phyloP scores from a whole-genome alignment of 2,329 filamentous ascomycete species.

The Didymella lethalis region DNA sequence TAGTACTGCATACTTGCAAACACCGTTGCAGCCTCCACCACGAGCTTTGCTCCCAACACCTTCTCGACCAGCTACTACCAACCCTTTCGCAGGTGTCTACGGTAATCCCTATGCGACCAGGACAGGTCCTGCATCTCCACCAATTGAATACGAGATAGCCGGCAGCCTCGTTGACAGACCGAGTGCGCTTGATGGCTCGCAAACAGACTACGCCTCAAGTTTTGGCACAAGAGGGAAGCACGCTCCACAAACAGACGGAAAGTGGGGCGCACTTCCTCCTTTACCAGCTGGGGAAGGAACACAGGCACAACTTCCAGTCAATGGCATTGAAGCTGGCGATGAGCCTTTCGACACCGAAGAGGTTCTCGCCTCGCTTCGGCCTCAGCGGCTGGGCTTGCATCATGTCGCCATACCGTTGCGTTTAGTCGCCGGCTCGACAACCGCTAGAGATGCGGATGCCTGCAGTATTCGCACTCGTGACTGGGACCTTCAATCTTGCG shows the following conservation, averaged over 20 bases:
- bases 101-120: slow-evolving; percentile 4
- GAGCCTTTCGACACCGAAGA: slow-evolving; percentile 3
- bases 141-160: slow-evolving; percentile 1
- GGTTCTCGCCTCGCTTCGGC: slow-evolving; percentile 4
- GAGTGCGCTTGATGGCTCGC: slow-evolving; percentile 5
- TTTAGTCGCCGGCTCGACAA: not conserved
- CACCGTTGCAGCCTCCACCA: not conserved
- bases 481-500: slow-evolving; percentile 6
- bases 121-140: not conserved
- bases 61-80: slow-evolving; percentile 9
- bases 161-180: slow-evolving; percentile 6
- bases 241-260: not conserved
- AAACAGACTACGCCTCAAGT: not conserved
- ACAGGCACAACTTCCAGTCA: not conserved
- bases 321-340: not conserved
- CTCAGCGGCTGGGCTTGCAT: slow-evolving; percentile 9
- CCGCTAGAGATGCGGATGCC: not conserved
- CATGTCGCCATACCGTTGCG: not conserved
- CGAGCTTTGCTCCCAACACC: not conserved
- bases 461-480: slow-evolving; percentile 2
- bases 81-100: slow-evolving; percentile 5
- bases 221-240: not conserved
- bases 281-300: not conserved
- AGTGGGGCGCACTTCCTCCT: slow-evolving; percentile 9
- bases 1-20: too few relatives aligned